Percentiles rank a stretch among this genome's conserved stretches.
Evolutionary conservation across 1,139 yeast species (phyloP).

Genomic region (Debaryomyces subglobosus): DNA sequence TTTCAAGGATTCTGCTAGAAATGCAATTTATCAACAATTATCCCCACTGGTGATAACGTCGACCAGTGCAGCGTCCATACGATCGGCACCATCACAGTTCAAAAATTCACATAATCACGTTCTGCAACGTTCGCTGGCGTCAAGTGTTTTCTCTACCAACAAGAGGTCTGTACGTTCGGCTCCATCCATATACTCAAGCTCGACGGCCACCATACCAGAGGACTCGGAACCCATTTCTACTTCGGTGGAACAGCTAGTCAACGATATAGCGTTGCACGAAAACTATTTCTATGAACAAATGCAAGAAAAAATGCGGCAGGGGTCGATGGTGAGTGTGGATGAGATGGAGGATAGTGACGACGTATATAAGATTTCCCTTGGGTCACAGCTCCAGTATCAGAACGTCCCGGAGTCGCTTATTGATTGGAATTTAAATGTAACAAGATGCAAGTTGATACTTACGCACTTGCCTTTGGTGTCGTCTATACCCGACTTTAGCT

Average conservation of each 20-base stretch:
- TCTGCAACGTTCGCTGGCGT: conserved; percentile 31
- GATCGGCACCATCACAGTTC: conserved; percentile 35
- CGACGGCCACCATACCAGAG: conserved; percentile 53
- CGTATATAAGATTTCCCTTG: conserved; percentile 42
- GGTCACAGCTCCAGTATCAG: conserved; percentile 45
- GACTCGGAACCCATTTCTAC: conserved; percentile 47
- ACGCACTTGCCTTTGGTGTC: conserved; percentile 44
- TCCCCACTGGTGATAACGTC: conserved; percentile 34
- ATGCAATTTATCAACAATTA: conserved; percentile 49
- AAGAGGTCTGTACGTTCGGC: conserved; percentile 47
- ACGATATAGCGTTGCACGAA: conserved; percentile 48
- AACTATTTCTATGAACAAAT: conserved; percentile 28
- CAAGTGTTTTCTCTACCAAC: conserved; percentile 38
- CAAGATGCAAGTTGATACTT: conserved; percentile 46
- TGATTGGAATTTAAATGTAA: conserved; percentile 54
- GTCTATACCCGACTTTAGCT: conserved; percentile 40
- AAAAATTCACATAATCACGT: conserved; percentile 18
- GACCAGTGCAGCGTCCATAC: conserved; percentile 30
- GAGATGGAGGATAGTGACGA: conserved; percentile 30
- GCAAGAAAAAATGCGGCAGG: conserved; percentile 11
- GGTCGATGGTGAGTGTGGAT: conserved; percentile 10
- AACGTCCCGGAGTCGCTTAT: conserved; percentile 42
- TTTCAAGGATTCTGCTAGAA: conserved; percentile 50
- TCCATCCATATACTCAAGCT: conserved; percentile 45
- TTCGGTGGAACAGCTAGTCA: conserved; percentile 49